Evolutionary conservation across 768 basidiomycete species (phyloP), one percentile per base, ranked within the genome.

Genomic region (Amanita muscaria): DNA sequence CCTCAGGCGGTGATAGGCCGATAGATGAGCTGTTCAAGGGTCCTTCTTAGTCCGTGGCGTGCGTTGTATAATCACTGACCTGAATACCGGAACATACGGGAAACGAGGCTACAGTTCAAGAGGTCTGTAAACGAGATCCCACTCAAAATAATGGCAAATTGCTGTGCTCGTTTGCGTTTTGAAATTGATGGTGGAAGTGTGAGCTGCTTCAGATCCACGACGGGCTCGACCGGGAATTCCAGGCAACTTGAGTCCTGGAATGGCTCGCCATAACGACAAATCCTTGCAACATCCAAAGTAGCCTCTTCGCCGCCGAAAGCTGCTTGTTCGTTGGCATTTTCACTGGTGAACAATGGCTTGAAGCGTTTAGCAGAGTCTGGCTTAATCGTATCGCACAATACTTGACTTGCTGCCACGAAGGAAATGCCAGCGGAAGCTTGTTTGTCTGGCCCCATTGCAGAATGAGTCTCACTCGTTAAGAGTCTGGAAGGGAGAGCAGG

Each of bases 81-180:
- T 61, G 81, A 77, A 58, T 82, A 81, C 39, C 80, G 72, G 53
- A 84, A 70, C 29, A 70, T 66, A 42, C 72, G 72, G 10, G 79
- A 85, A 11, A 79, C 80, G 23, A 69, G 59, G n/a, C 58, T 54
- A 45, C 80, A 78, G 19, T 55, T 54, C 5, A 46, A 48, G 5
- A 81, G 62, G 40, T 79, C 77, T 40, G 55, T 42, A 5, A 64
- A 51, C 4, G 65, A 62, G 2, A 85, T 59, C 4, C 59, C 63
- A 47, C 73, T 73, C 5, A 87, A 61, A 12, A 79, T 61, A 23
- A 84, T 41, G 4, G 83, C 68, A 59, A 79, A 73, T 2, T 51
- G 56, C 16, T 67, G 53, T 3, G 80, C 75, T 43, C 62, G 66
- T 59, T 73, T 82, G 24, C 83, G 65, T 42, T 83, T 73, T 1